Percentiles rank a stretch among this genome's conserved stretches.
These are phyloP conservation scores for Knufia petricola DNA, from an alignment of 2,329 filamentous ascomycete species.

Conservation along the genomic window DNA sequence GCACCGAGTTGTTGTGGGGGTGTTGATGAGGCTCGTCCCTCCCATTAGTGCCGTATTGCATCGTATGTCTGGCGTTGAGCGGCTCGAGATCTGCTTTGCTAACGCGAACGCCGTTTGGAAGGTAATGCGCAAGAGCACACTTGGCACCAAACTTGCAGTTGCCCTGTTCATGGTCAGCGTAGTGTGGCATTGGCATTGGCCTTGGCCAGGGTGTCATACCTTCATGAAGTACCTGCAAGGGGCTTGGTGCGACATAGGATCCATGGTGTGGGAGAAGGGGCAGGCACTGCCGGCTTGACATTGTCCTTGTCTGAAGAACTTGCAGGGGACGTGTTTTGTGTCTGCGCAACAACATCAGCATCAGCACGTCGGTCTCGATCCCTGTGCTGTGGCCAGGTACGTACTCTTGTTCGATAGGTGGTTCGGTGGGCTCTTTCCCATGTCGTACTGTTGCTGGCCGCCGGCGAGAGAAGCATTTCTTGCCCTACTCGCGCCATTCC, in stretches of 20 bases:
- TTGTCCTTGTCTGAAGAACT: slow-evolving; percentile 94
- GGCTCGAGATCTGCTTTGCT: slow-evolving; percentile 55
- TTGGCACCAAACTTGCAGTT: slow-evolving; percentile 99
- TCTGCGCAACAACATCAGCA: slow-evolving; percentile 43
- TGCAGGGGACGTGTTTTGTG: slow-evolving; percentile 95
- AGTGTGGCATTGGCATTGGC: slow-evolving; percentile 8
- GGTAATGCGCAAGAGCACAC: slow-evolving; percentile 91
- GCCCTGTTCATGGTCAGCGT: slow-evolving; percentile 50
- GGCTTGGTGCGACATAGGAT: slow-evolving; percentile 71
- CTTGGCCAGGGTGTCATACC: slow-evolving; percentile 41
- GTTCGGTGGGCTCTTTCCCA: slow-evolving; percentile 39
- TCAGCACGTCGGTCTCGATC: background rate
- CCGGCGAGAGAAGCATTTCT: slow-evolving; percentile 6
- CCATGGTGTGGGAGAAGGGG: slow-evolving; percentile 90
- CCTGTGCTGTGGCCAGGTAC: too few relatives aligned
- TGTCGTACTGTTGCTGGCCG: slow-evolving; percentile 29
- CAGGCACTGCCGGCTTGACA: slow-evolving; percentile 95
- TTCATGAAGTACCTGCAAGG: slow-evolving; percentile 98
- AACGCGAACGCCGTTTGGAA: slow-evolving; percentile 84
- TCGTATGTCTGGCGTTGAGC: slow-evolving; percentile 36
- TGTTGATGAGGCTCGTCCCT: slow-evolving; percentile 57
- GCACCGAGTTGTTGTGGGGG: slow-evolving; percentile 55
- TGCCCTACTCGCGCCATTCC: slow-evolving; percentile 1
- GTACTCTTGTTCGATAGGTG: slow-evolving; percentile 33
- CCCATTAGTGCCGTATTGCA: slow-evolving; percentile 13